Evolutionary conservation across 352 stramenopile species (phyloP), one percentile per base, ranked within the genome.

Genomic region (Globisporangium megalacanthum): DNA sequence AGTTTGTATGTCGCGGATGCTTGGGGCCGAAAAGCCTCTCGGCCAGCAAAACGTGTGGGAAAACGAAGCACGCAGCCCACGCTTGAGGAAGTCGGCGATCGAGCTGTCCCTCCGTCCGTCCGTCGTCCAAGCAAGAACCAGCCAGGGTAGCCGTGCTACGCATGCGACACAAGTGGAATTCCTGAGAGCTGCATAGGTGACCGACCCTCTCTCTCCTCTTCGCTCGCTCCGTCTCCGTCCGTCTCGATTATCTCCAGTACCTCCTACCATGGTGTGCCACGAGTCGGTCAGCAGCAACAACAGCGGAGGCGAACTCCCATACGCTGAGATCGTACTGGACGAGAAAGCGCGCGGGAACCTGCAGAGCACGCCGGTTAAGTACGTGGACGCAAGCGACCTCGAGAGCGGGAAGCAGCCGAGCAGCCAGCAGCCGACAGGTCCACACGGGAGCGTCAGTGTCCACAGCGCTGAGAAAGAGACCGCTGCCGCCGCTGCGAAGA

Each of bases 301-400:
- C 65, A 69, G 69, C 51, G 62, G 73, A 52, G 57, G 68, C 47
- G 54, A 56, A n/a, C 35, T 75, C 53, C 70, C 84, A 56, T 88
- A 86, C 61, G 73, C 79, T 15, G 75, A 89, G 66, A 79, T 88
- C 44, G 65, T 68, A 44, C 66, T 89, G 42, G 64, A 70, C 49
- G 75, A 79, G 25, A 69, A 71, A 52, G 53, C 42, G 52, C 58
- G 52, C 9, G 47, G 52, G n/a, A 56, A 33, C 29, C 49, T 60
- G 11, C 31, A 66, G 36, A 65, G 13, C 15, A 13, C 64, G 25
- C 48, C 72, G 44, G 54, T 58, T 57, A 71, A 72, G 52, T 68
- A 67, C 9, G 42, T 79, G 48, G 65, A 75, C 44, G 70, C 48
- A 51, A 70, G 37, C 37, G 54, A 65, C 49, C 52, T 68, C 10